Base-by-base conservation (phyloP, 768 basidiomycete genomes). In the Podaxis sp. region DNA sequence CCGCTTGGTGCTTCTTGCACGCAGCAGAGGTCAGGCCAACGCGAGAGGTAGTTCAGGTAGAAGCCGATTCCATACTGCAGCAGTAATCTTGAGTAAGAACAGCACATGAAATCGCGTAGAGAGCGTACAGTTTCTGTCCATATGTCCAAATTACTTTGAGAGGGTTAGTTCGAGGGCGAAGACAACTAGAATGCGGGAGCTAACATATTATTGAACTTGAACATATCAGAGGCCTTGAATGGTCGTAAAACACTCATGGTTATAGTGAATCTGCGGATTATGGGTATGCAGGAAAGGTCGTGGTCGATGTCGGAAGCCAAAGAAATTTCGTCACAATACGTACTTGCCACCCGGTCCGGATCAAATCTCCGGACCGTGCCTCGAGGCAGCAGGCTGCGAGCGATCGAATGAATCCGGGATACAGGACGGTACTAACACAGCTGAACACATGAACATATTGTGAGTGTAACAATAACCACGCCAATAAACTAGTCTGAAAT, bases 1-100 rank as follows among this genome's bases (percentile, higher is more conserved):
- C n/a, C n/a, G n/a, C n/a, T n/a, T n/a, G n/a, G n/a, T 4, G 92
- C 87, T 71, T 92, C 87, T 73, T 93, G 88, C 9, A 88, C 86
- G 69, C 84, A 89, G 72, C 93, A 96, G 33, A 96, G 80, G 75
- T 97, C 95, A 2, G 94, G 93, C 95, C 96, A 98, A 54, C 89
- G 82, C 2, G 92, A 84, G 57, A 97, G 86, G 73, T 98, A 97
- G 74, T 78, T 87, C 54, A 97, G 77, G 73, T 98, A 97, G 74
- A 96, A 97, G 24, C 83, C 84, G 68, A 93, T 89, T 53, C 89
- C 88, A 74, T 95, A 98, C 92, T 96, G 65, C 17, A 33, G 17
- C 12, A 2, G 1, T 52, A 19, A 54, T 4, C 33, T 26, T 38
- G 17, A 64, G 51, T 26, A 26, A n/a, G 56, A 59, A 52, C 30